Evolutionary conservation across 2,329 filamentous ascomycete genomes (phyloP).

Genomic region (Diaporthe sp.): DNA sequence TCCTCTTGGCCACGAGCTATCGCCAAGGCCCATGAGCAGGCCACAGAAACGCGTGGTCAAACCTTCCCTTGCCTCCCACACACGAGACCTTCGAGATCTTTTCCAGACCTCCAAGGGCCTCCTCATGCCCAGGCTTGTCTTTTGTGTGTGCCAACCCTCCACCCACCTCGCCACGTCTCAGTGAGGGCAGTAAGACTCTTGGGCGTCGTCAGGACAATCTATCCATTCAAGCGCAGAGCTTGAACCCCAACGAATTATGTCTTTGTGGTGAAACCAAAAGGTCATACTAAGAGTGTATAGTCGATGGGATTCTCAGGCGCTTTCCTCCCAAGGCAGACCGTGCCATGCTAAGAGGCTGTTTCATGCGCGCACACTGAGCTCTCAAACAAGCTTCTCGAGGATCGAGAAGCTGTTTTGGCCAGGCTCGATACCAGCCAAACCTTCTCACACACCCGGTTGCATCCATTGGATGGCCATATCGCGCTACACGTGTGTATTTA

Average conservation of each 20-base stretch:
- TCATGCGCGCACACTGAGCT: neutral
- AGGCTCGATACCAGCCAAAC: neutral
- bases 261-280: neutral
- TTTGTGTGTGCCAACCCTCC: constrained; percentile 4
- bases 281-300: neutral
- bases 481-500: neutral
- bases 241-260: neutral
- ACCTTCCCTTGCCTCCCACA: constrained; percentile 2
- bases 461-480: neutral
- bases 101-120: neutral
- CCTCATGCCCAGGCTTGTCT: neutral
- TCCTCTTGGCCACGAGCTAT: constrained; percentile 3
- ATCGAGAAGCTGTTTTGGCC: neutral
- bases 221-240: neutral
- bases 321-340: neutral
- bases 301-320: neutral
- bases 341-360: neutral
- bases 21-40: constrained; percentile 2
- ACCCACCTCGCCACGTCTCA: neutral
- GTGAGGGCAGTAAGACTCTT: neutral
- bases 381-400: neutral
- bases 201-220: neutral
- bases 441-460: neutral
- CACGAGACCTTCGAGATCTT: neutral
- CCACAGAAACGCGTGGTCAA: constrained; percentile 21